Conservation (phyloP, 305 asterid genomes). For the Rubia tinctorum region DNA sequence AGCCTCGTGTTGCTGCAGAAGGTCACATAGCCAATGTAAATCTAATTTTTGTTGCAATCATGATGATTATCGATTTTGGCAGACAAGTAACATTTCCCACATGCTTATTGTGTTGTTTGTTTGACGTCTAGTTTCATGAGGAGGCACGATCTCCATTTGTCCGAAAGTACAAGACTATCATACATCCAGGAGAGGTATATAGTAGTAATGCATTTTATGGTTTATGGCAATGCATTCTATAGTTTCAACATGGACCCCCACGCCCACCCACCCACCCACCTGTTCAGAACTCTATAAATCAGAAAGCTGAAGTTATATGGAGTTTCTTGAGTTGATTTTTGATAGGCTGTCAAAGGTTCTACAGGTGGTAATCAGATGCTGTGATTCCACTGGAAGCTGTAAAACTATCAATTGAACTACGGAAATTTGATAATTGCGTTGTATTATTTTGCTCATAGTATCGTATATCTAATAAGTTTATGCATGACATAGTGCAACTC, state of each 20-base stretch:
- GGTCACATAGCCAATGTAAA: slow-evolving; percentile 77
- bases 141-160: slow-evolving; percentile 93
- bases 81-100: neutral
- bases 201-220: neutral
- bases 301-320: neutral
- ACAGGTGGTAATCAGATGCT: neutral
- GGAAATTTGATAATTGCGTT: neutral
- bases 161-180: slow-evolving; percentile 86
- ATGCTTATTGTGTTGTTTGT: slow-evolving; percentile 19
- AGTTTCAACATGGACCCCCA: too few relatives aligned
- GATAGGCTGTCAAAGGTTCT: neutral
- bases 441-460: neutral
- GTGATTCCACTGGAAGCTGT: neutral
- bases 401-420: neutral
- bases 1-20: slow-evolving; percentile 92
- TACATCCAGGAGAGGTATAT: slow-evolving; percentile 98
- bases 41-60: slow-evolving; percentile 2
- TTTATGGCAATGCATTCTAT: neutral
- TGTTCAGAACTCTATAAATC: neutral
- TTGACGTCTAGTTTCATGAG: slow-evolving; percentile 70
- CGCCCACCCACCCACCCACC: too few relatives aligned
- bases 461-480: neutral
- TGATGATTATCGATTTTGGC: neutral
- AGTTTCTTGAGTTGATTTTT: neutral
- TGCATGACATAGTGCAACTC: neutral